Conservation (phyloP, 2,329 filamentous ascomycete genomes). For the Pestalotiopsis sp. region DNA sequence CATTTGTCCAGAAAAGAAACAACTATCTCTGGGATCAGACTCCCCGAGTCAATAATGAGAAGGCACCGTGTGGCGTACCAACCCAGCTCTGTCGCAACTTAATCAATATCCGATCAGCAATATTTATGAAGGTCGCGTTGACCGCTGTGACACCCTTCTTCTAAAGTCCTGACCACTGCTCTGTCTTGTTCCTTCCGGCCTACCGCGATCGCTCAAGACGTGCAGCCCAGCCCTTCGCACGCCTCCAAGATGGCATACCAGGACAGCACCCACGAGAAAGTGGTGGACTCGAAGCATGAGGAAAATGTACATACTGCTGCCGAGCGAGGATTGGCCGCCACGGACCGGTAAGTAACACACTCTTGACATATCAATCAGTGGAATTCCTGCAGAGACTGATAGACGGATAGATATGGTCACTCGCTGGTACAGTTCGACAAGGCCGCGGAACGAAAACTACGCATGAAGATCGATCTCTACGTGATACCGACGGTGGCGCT, state of each 20-base stretch:
- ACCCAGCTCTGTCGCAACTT: background rate
- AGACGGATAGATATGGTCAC: slow-evolving; percentile 44
- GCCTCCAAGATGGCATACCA: background rate
- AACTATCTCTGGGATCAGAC: background rate
- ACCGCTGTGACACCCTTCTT: background rate
- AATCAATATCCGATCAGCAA: background rate
- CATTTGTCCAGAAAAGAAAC: background rate
- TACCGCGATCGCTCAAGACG: background rate
- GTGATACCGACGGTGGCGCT: slow-evolving; percentile 66
- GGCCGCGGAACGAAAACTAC: slow-evolving; percentile 57
- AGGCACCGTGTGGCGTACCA: background rate
- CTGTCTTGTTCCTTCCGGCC: background rate
- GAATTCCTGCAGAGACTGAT: background rate
- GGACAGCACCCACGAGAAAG: background rate
- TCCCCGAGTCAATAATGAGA: background rate
- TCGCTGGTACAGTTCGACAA: slow-evolving; percentile 57
- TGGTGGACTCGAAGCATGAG: background rate
- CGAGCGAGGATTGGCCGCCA: slow-evolving; percentile 47
- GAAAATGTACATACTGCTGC: slow-evolving; percentile 35
- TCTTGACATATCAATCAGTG: background rate
- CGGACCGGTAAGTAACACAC: slow-evolving; percentile 43
- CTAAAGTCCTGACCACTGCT: background rate
- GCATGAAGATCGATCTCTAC: slow-evolving; percentile 64
- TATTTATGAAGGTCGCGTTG: background rate
- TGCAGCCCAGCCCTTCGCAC: background rate